phyloP scores from a whole-genome alignment of 441 rosid species.

The Pelargonium cotyledonis region DNA sequence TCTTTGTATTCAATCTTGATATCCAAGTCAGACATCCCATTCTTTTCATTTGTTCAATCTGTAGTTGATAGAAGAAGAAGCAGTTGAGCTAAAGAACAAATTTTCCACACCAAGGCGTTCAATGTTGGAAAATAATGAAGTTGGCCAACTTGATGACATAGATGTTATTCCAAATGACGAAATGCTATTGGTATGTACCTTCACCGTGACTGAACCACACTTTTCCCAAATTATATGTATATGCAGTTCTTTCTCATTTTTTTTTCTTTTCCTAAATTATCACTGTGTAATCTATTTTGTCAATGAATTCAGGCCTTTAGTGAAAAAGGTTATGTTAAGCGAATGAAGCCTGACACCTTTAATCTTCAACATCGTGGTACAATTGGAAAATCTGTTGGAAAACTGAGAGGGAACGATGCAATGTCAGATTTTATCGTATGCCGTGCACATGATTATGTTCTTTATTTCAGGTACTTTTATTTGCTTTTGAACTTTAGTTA shows the following conservation, averaged over 20 bases:
- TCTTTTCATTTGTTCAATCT: conserved; percentile 3
- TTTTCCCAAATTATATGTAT: not conserved
- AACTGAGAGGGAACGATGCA: conserved; percentile 75
- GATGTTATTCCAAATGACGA: conserved; percentile 95
- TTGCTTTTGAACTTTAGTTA: conserved; percentile 3
- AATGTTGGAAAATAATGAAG: conserved; percentile 66
- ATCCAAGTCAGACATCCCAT: conserved; percentile 9
- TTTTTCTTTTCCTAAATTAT: not conserved
- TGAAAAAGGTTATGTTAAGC: conserved; percentile 93
- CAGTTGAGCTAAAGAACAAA: conserved; percentile 70
- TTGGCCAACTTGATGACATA: conserved; percentile 81
- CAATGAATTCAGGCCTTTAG: conserved; percentile 64
- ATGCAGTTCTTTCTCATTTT: not conserved
- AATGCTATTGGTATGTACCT: conserved; percentile 63
- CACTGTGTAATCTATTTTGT: conserved; percentile 12
- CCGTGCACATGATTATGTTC: conserved; percentile 84
- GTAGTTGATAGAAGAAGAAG: conserved; percentile 83
- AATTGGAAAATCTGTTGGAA: conserved; percentile 95
- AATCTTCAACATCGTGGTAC: conserved; percentile 96
- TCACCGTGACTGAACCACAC: conserved; percentile 9
- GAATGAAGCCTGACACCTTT: conserved; percentile 84
- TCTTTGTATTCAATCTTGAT: not conserved
- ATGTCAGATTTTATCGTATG: conserved; percentile 93
- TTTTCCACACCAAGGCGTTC: conserved; percentile 78
- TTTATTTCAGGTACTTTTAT: conserved; percentile 70